A percentile compares a stretch with the other conserved stretches of the same genome.
Evolutionary conservation across 1,284 basidiomycete species (phyloP).

Genomic region (Rhodotorula sp.): DNA sequence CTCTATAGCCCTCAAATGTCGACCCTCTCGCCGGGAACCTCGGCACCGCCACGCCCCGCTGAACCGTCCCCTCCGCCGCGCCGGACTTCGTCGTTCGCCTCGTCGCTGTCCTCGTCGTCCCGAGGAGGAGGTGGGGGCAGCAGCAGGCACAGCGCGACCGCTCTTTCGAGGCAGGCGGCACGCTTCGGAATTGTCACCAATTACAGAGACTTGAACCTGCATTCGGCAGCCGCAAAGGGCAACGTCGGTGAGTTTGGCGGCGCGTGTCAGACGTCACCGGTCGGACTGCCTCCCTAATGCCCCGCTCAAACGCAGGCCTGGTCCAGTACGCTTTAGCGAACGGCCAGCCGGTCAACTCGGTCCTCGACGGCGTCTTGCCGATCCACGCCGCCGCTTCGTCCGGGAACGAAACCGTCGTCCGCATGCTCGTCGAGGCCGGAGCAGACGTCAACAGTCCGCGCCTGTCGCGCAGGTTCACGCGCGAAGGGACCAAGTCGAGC

Average conservation of each 20-base stretch:
- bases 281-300: no score
- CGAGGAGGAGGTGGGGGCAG: background rate
- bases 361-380: slow-evolving; percentile 84
- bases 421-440: slow-evolving; percentile 78
- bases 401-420: slow-evolving; percentile 78
- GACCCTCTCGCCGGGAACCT: background rate
- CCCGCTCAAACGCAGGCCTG: slow-evolving; percentile 53
- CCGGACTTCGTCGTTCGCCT: background rate
- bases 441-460: slow-evolving; percentile 86
- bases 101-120: background rate
- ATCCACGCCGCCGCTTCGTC: slow-evolving; percentile 86
- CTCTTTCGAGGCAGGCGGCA: slow-evolving; percentile 16
- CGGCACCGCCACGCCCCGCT: background rate
- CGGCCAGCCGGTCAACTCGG: slow-evolving; percentile 88
- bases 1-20: background rate
- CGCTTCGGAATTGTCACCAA: slow-evolving; percentile 33
- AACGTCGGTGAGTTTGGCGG: slow-evolving; percentile 52
- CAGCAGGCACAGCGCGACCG: background rate
- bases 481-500: slow-evolving; percentile 57
- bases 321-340: slow-evolving; percentile 83
- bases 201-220: slow-evolving; percentile 65
- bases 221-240: slow-evolving; percentile 81
- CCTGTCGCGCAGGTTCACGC: slow-evolving; percentile 71
- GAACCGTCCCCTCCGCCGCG: background rate
- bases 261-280: background rate